Evolutionary conservation across 2,329 filamentous ascomycete species (phyloP).

Genomic region (Fusarium sp.): DNA sequence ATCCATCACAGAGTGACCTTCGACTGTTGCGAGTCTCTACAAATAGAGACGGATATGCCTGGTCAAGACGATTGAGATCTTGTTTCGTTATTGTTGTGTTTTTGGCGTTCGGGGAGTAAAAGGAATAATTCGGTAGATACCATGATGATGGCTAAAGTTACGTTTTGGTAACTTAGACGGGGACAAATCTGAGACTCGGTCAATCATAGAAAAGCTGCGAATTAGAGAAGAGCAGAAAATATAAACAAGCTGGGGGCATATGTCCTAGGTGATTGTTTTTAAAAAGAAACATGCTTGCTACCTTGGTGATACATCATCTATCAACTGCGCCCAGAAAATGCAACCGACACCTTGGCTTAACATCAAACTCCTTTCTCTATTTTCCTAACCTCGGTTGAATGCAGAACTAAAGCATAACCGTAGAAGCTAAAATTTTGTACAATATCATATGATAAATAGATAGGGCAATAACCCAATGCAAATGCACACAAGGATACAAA

Average conservation of each 20-base stretch:
- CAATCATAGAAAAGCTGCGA: not conserved
- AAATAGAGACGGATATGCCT: not conserved
- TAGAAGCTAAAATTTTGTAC: conserved; percentile 16
- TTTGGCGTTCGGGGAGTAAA: conserved; percentile 8
- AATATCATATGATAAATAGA: conserved; percentile 21
- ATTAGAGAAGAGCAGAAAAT: conserved; percentile 1
- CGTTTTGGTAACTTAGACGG: conserved; percentile 21
- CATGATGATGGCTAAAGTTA: conserved; percentile 9
- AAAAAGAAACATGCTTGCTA: conserved; percentile 23
- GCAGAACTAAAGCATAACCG: conserved; percentile 22
- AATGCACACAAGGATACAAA: conserved; percentile 27
- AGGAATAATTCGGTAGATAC: not conserved
- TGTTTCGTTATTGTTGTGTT: not conserved
- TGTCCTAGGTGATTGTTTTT: conserved; percentile 16
- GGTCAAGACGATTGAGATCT: not conserved
- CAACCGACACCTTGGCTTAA: conserved; percentile 3
- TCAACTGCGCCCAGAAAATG: conserved; percentile 20
- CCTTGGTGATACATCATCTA: conserved; percentile 25
- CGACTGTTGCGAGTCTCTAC: conserved; percentile 7
- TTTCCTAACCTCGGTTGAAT: conserved; percentile 25
- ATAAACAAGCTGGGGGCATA: conserved; percentile 7
- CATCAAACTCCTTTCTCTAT: conserved; percentile 26
- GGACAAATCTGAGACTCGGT: conserved; percentile 2
- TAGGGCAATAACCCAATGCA: conserved; percentile 11
- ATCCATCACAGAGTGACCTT: not conserved